phyloP scores from a whole-genome alignment of 768 basidiomycete species.

The Pisolithus marmoratus region DNA sequence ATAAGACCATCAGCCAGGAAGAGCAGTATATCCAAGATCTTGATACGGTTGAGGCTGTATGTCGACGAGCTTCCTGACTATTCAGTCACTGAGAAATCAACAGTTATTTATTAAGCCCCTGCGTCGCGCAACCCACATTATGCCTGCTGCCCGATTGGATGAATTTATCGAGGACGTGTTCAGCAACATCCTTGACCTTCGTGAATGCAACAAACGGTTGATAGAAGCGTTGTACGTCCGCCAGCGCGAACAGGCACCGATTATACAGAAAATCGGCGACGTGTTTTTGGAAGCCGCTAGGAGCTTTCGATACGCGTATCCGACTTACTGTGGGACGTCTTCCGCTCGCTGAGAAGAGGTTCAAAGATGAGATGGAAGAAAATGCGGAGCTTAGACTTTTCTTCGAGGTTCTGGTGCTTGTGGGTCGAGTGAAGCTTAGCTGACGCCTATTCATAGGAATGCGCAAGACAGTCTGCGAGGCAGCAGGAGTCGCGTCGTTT shows the following conservation, averaged over 20 bases:
- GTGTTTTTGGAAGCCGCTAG: constrained; percentile 83
- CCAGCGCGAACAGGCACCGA: constrained; percentile 74
- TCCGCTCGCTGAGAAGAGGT: constrained; percentile 76
- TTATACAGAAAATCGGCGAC: constrained; percentile 84
- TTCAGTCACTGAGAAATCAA: constrained; percentile 28
- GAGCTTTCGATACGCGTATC: constrained; percentile 84
- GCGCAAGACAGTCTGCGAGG: constrained; percentile 40
- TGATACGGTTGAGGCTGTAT: constrained; percentile 70
- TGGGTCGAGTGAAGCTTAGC: not conserved
- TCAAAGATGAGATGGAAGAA: constrained; percentile 80
- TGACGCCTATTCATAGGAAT: constrained; percentile 14
- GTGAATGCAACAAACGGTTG: constrained; percentile 76
- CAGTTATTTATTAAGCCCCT: constrained; percentile 52
- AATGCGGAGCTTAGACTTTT: constrained; percentile 82
- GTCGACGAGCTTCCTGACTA: constrained; percentile 9
- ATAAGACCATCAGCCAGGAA: constrained; percentile 84
- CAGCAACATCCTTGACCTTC: constrained; percentile 82
- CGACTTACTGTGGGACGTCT: constrained; percentile 80
- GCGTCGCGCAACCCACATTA: constrained; percentile 52
- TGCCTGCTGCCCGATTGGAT: constrained; percentile 53
- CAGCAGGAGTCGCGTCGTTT: constrained; percentile 53
- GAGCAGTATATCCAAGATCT: constrained; percentile 88
- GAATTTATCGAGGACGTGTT: constrained; percentile 89
- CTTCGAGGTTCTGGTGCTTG: constrained; percentile 55
- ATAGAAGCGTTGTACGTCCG: constrained; percentile 83